These are phyloP conservation scores for Theobroma grandiflorum DNA, from an alignment of 441 rosid species.

Conservation along the genomic window DNA sequence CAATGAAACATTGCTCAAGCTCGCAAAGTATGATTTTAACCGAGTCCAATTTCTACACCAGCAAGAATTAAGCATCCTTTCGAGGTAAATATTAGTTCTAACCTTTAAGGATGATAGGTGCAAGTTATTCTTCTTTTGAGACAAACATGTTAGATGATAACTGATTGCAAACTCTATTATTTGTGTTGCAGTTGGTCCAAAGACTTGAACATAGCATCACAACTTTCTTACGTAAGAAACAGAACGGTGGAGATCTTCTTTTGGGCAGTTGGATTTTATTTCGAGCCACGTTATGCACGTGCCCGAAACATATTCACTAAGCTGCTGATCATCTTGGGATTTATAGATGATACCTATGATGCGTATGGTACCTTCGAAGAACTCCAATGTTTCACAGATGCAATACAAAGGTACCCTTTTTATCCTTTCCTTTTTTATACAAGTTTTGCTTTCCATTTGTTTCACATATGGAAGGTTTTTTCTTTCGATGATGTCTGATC, in stretches of 20 bases:
- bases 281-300: background rate
- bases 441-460: no score
- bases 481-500: background rate
- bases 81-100: conserved; percentile 22
- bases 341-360: background rate
- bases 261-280: background rate
- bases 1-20: conserved; percentile 25
- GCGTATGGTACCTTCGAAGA: background rate
- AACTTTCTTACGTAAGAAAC: background rate
- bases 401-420: background rate
- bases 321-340: background rate
- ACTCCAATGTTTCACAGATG: background rate
- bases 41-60: conserved; percentile 35
- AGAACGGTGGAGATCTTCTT: background rate
- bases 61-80: conserved; percentile 32
- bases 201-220: background rate
- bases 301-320: background rate
- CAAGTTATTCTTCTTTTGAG: no score
- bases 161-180: no score
- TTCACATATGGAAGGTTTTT: no score
- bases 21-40: conserved; percentile 49
- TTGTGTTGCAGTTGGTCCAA: background rate
- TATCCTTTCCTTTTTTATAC: background rate
- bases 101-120: no score
- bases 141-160: no score